A percentile compares a stretch with the other conserved stretches of the same genome.
phyloP scores from a whole-genome alignment of 2,329 filamentous ascomycete species.

The Cryphonectria nitschkei region DNA sequence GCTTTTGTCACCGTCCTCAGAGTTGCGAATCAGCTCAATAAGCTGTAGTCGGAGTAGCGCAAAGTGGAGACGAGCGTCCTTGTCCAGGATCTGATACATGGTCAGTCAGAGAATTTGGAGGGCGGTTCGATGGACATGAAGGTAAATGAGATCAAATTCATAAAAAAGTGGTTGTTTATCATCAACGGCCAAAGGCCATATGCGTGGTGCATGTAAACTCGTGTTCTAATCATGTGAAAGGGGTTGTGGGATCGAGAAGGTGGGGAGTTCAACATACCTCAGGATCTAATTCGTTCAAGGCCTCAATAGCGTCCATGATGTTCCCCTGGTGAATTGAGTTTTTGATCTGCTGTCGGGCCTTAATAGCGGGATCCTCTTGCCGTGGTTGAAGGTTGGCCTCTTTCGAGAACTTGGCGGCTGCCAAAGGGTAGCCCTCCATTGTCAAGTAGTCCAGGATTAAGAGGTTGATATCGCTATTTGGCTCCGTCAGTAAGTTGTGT shows the following conservation, averaged over 20 bases:
- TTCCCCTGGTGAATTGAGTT: slow-evolving; percentile 84
- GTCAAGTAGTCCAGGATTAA: slow-evolving; percentile 97
- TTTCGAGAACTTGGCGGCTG: slow-evolving; percentile 89
- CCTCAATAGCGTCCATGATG: slow-evolving; percentile 82
- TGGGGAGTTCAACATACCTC: slow-evolving; percentile 62
- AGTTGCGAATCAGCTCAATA: slow-evolving; percentile 86
- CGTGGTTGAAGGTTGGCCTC: slow-evolving; percentile 86
- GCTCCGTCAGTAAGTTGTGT: slow-evolving; percentile 28
- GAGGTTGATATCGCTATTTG: slow-evolving; percentile 84
- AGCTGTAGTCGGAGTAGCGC: slow-evolving; percentile 86
- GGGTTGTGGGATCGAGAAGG: slow-evolving; percentile 19
- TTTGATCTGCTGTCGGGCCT: slow-evolving; percentile 79
- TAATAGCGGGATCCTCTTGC: slow-evolving; percentile 73
- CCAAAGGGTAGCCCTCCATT: slow-evolving; percentile 90
- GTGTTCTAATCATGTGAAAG: slow-evolving; percentile 84
- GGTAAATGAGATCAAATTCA: slow-evolving; percentile 59
- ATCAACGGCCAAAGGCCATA: slow-evolving; percentile 88
- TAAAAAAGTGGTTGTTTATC: slow-evolving; percentile 77
- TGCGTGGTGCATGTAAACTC: slow-evolving; percentile 99
- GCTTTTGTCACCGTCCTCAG: slow-evolving; percentile 65
- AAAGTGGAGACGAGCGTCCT: slow-evolving; percentile 83
- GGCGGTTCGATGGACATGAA: slow-evolving; percentile 36
- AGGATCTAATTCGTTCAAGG: slow-evolving; percentile 86
- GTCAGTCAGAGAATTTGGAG: slow-evolving; percentile 21
- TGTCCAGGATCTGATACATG: slow-evolving; percentile 77